phyloP scores from a whole-genome alignment of 768 basidiomycete species.

The Kwoniella mangroviensis region DNA sequence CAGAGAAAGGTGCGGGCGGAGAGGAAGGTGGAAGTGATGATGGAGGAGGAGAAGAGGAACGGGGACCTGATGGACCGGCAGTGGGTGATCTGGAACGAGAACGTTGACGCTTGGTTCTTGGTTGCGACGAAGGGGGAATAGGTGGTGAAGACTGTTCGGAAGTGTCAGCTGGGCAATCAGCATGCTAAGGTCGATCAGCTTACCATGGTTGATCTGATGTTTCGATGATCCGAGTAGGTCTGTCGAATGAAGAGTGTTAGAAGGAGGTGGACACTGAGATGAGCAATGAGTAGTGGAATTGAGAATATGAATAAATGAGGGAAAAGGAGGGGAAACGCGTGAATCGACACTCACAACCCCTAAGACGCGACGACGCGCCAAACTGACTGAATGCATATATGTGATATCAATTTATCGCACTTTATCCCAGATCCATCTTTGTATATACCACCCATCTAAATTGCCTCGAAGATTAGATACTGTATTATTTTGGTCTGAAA shows the following conservation, averaged over 20 bases:
- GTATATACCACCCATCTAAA: background rate
- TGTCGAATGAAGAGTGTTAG: background rate
- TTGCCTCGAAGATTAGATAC: background rate
- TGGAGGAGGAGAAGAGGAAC: constrained; percentile 57
- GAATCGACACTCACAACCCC: constrained; percentile 11
- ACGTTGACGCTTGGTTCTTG: constrained; percentile 51
- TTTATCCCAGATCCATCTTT: constrained; percentile 13
- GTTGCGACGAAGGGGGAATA: constrained; percentile 49
- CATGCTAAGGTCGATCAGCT: constrained; percentile 6
- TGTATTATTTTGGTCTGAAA: background rate
- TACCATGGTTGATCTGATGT: constrained; percentile 27
- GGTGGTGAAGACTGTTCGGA: constrained; percentile 47
- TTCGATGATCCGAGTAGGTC: background rate
- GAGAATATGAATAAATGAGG: constrained; percentile 25
- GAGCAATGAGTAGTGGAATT: background rate
- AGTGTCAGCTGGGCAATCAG: constrained; percentile 1
- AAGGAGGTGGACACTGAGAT: constrained; percentile 1
- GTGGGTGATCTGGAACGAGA: constrained; percentile 35
- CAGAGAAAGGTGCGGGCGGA: constrained; percentile 79
- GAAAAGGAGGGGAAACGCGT: constrained; percentile 19
- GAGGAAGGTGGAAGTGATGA: constrained; percentile 86
- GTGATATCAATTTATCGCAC: background rate
- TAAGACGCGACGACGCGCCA: constrained; percentile 25
- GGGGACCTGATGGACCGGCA: constrained; percentile 46
- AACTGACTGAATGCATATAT: constrained; percentile 7